Evolutionary conservation across 352 stramenopile species (phyloP), one percentile per base, ranked within the genome.

Genomic region (Globisporangium spiculum): DNA sequence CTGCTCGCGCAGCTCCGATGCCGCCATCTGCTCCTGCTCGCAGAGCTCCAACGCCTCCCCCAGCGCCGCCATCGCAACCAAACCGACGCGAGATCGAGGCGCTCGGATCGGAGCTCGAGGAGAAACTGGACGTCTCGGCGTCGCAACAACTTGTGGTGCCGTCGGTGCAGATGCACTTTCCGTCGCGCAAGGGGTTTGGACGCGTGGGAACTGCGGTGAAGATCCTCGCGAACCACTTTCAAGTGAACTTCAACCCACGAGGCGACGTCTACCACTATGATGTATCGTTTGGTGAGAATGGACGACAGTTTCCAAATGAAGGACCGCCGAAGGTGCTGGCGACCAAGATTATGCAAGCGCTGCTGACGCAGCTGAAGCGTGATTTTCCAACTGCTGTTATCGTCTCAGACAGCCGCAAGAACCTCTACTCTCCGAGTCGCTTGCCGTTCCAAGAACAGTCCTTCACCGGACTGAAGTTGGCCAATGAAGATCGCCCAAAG

Each of bases 231-330:
- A 93, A 93, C 55, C 83, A 92, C 50, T 93, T 91, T 58, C 73
- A 72, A 20, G 83, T 93, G 14, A 78, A 74, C 34, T 74, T 88
- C 48, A 83, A 75, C 10, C 68, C 75, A 16, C 59, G 74, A 0
- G 81, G 75, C 3, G 84, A 92, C 54, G 65, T 90, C 4, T 93
- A 78, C 60, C 86, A 93, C 76, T 93, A 93, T 67, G 86, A 93
- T 63, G 83, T 89, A 2, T 60, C 78, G 55, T 85, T 93, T 66
- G 73, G 70, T 0, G 71, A 86, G 61, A 56, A 60, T 30, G 80
- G 74, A 0, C 61, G 64, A 6, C 76, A 67, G 24, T 85, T 81
- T 44, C 66, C 72, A 26, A 80, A 84, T 20, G 82, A 88, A 6
- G 76, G 77, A 0, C 82, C 81, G 8, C 80, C 83, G 41, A 93